A percentile compares a stretch with the other conserved stretches of the same genome.
Evolutionary conservation across 139 green algal species (phyloP).

Genomic region (Chlamydomonas asymmetrica): DNA sequence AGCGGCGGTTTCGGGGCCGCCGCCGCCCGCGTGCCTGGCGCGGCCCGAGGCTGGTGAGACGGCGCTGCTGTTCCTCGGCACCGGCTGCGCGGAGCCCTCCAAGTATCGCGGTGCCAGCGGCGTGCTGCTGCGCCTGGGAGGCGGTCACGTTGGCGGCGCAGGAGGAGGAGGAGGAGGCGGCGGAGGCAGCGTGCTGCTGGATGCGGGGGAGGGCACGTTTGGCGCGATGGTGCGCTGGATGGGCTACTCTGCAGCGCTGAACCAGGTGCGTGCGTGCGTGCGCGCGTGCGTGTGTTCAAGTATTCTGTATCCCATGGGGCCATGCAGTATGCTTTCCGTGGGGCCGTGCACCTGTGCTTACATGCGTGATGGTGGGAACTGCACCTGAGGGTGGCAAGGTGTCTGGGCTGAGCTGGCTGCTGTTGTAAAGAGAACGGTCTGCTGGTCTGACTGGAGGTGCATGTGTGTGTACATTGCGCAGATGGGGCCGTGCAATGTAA

Average conservation of each 20-base stretch:
- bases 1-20: neutral
- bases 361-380: too few species aligned
- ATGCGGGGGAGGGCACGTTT: constrained; percentile 76
- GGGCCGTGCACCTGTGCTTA: too few species aligned
- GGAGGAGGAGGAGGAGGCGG: neutral
- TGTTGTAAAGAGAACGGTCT: too few species aligned
- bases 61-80: constrained; percentile 76
- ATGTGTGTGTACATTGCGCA: too few species aligned
- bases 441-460: too few species aligned
- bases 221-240: constrained; percentile 56
- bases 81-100: constrained; percentile 80
- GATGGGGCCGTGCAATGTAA: too few species aligned
- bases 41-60: constrained; percentile 19
- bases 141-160: neutral
- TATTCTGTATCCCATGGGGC: too few species aligned
- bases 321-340: too few species aligned
- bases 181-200: constrained; percentile 58
- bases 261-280: constrained; percentile 7
- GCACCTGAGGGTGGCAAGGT: too few species aligned
- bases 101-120: constrained; percentile 73
- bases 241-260: constrained; percentile 27
- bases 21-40: constrained; percentile 20
- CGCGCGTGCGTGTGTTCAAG: too few species aligned
- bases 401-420: too few species aligned
- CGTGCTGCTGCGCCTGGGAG: constrained; percentile 51